Evolutionary conservation across 179 eudicot species (phyloP).

Genomic region (Beta lomatogona): DNA sequence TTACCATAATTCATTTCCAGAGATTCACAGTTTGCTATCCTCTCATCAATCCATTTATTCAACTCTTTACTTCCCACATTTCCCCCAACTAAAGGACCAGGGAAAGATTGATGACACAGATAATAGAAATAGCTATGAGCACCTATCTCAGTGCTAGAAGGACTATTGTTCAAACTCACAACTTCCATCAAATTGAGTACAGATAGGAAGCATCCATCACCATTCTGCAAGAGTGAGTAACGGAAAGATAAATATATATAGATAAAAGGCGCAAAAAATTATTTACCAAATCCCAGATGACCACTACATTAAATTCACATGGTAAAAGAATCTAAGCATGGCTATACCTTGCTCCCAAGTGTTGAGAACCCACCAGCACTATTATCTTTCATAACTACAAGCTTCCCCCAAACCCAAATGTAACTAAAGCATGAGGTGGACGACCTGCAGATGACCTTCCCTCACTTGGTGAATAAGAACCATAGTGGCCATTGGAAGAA

Average conservation of each 20-base stretch:
- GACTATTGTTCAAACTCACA: slow-evolving; percentile 41
- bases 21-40: slow-evolving; percentile 47
- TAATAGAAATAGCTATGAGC: slow-evolving; percentile 51
- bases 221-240: slow-evolving; percentile 48
- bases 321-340: background rate
- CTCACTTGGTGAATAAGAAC: slow-evolving; percentile 39
- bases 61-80: slow-evolving; percentile 72
- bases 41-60: slow-evolving; percentile 87
- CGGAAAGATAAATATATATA: background rate
- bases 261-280: background rate
- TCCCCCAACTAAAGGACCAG: slow-evolving; percentile 90
- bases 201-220: slow-evolving; percentile 56
- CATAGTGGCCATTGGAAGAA: slow-evolving; percentile 45
- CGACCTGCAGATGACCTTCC: slow-evolving; percentile 83
- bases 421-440: slow-evolving; percentile 90
- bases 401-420: slow-evolving; percentile 97
- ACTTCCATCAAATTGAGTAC: slow-evolving; percentile 70
- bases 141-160: slow-evolving; percentile 41
- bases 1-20: slow-evolving; percentile 46
- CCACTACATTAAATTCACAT: background rate
- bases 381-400: slow-evolving; percentile 67
- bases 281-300: slow-evolving; percentile 1
- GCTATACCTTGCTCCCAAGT: slow-evolving; percentile 63
- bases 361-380: slow-evolving; percentile 39
- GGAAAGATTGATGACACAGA: slow-evolving; percentile 63